These are phyloP conservation scores for Nicotiana paniculata DNA, from an alignment of 257 asterid species.

Conservation along the genomic window DNA sequence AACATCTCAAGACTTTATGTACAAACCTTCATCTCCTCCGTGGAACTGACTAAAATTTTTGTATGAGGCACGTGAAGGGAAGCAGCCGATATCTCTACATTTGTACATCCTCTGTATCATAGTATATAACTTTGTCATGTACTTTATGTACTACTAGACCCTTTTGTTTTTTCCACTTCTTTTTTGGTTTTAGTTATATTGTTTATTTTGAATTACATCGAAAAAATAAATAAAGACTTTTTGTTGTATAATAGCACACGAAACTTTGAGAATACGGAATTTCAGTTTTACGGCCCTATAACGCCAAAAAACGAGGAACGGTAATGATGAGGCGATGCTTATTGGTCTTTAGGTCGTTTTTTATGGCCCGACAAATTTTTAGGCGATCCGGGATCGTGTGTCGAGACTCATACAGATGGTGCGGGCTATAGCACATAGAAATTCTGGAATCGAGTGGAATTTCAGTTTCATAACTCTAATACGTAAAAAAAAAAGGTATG, in stretches of 20 bases:
- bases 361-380: no score
- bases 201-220: neutral
- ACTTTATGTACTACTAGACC: constrained; percentile 4
- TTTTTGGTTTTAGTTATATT: neutral
- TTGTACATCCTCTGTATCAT: constrained; percentile 39
- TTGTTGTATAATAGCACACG: neutral
- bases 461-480: no score
- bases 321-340: no score
- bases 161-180: neutral
- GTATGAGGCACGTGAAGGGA: constrained; percentile 13
- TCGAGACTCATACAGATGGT: no score
- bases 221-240: neutral
- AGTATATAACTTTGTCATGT: constrained; percentile 22
- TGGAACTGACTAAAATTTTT: constrained; percentile 51
- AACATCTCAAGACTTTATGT: constrained; percentile 50
- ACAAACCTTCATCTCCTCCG: constrained; percentile 73
- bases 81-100: neutral
- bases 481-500: no score
- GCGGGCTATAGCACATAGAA: no score
- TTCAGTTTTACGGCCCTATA: no score
- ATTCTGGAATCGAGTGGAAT: no score
- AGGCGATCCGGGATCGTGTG: no score
- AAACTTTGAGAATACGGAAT: no score
- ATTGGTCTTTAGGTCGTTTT: no score
- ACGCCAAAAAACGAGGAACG: no score